Conservation (phyloP, 139 green algal species). For the Spirogloea muscicola region DNA sequence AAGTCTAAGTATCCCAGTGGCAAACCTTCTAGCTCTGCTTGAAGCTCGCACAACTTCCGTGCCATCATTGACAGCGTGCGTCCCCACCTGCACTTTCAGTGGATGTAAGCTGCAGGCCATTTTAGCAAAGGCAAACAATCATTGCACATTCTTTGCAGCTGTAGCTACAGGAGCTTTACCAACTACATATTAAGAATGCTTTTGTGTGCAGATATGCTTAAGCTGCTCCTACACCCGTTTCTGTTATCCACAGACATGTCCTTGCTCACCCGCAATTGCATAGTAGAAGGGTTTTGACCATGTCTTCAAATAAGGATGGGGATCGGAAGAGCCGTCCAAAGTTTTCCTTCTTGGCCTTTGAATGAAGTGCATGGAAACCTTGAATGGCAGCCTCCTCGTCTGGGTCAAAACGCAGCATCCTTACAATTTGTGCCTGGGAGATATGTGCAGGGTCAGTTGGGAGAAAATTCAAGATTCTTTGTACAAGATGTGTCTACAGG, state of each 20-base stretch:
- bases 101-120: no score
- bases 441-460: not conserved
- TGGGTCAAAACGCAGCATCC: constrained; percentile 13
- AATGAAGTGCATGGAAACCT: not conserved
- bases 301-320: constrained; percentile 17
- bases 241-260: not conserved
- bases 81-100: no score
- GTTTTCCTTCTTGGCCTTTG: not conserved
- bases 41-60: no score
- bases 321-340: constrained; percentile 22
- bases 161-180: no score
- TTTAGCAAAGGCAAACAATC: no score
- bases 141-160: no score
- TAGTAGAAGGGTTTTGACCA: constrained; percentile 19
- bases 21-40: no score
- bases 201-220: no score
- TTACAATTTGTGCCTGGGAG: not conserved
- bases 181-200: no score
- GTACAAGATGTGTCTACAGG: not conserved
- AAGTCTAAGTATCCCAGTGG: no score
- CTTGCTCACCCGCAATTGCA: constrained; percentile 20
- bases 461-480: not conserved
- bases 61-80: no score
- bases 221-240: no score
- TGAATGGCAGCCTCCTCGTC: not conserved